Percentiles rank a stretch among this genome's conserved stretches.
Evolutionary conservation across 805 yeast species (phyloP).

Genomic region (Yarrowia keelungensis): DNA sequence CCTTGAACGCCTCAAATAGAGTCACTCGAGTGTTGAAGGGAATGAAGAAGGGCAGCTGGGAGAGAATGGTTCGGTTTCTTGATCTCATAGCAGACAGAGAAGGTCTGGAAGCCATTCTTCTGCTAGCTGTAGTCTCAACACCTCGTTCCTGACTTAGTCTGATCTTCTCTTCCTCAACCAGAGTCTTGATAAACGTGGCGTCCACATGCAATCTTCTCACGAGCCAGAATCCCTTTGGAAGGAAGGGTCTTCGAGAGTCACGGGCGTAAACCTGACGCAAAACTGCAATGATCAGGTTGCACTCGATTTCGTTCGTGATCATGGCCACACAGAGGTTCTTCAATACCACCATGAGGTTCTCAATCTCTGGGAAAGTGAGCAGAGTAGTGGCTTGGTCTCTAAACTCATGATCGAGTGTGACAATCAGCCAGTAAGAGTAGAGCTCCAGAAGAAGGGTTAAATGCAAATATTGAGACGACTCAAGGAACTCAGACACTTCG

Average conservation of each 20-base stretch:
- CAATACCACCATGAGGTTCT: slow-evolving; percentile 56
- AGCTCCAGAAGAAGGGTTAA: slow-evolving; percentile 59
- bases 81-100: slow-evolving; percentile 42
- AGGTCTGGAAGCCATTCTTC: slow-evolving; percentile 4
- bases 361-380: slow-evolving; percentile 53
- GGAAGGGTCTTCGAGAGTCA: slow-evolving; percentile 65
- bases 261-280: slow-evolving; percentile 70
- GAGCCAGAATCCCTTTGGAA: slow-evolving; percentile 63
- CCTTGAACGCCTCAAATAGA: slow-evolving; percentile 69
- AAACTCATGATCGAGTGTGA: slow-evolving; percentile 70
- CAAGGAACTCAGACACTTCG: slow-evolving; percentile 40
- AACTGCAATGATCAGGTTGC: slow-evolving; percentile 47
- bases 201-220: slow-evolving; percentile 50
- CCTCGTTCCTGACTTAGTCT: slow-evolving; percentile 43
- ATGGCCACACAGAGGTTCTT: slow-evolving; percentile 59
- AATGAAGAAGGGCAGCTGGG: slow-evolving; percentile 77
- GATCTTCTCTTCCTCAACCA: slow-evolving; percentile 56
- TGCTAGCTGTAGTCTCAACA: background rate
- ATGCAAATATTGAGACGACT: slow-evolving; percentile 41
- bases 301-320: slow-evolving; percentile 46
- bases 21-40: slow-evolving; percentile 77
- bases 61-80: slow-evolving; percentile 57
- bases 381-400: slow-evolving; percentile 54
- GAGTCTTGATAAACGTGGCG: slow-evolving; percentile 51
- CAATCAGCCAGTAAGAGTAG: slow-evolving; percentile 68